phyloP scores from a whole-genome alignment of 1,284 basidiomycete species.

The Marasmius oreades region DNA sequence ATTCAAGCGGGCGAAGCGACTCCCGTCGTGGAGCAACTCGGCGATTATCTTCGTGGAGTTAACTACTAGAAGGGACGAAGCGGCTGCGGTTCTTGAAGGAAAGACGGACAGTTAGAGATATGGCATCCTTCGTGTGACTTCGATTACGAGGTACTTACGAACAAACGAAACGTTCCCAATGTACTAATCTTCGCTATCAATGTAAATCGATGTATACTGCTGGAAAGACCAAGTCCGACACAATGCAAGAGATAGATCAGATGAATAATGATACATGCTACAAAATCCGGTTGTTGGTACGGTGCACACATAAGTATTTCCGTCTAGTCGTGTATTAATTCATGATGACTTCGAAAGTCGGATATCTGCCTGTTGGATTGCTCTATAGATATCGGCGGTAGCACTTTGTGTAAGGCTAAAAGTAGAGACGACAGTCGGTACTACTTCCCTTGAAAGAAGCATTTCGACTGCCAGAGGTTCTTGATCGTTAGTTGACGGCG shows the following conservation, averaged over 20 bases:
- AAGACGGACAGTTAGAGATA: too few species aligned
- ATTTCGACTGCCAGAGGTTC: constrained; percentile 15
- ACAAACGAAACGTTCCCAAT: too few species aligned
- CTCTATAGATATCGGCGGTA: constrained; percentile 54
- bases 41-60: constrained; percentile 75
- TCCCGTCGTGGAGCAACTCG: constrained; percentile 69
- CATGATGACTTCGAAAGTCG: background rate
- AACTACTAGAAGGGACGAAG: constrained; percentile 44
- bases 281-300: too few species aligned
- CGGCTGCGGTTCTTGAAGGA: background rate
- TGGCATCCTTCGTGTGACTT: too few species aligned
- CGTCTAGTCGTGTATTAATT: background rate
- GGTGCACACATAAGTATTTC: too few species aligned
- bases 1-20: constrained; percentile 73
- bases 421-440: constrained; percentile 45
- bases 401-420: constrained; percentile 46
- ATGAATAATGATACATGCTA: too few species aligned
- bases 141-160: too few species aligned
- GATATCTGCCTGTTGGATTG: constrained; percentile 51
- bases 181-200: too few species aligned
- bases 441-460: constrained; percentile 50
- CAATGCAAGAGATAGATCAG: too few species aligned
- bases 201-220: too few species aligned
- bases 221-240: too few species aligned
- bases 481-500: background rate